Percentiles rank a stretch among this genome's conserved stretches.
These are phyloP conservation scores for Pleurotus ostreatus DNA, from an alignment of 768 basidiomycete species.

Conservation along the genomic window DNA sequence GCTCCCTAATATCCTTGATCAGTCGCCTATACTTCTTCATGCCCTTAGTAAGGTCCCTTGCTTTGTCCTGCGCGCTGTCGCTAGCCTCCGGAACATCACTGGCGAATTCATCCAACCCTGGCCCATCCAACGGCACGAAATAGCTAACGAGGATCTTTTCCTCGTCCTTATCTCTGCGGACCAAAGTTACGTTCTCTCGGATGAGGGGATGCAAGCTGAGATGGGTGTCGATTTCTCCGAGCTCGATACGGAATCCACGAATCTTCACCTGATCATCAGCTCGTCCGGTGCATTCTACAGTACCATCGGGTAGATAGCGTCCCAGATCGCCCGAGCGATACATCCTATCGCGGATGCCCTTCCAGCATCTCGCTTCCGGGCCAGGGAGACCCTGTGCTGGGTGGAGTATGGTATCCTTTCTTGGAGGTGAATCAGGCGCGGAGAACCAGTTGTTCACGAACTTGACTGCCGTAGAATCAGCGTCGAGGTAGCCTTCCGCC, in stretches of 20 bases:
- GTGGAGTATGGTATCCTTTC: conserved; percentile 71
- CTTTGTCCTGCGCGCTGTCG: conserved; percentile 27
- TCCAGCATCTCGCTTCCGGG: conserved; percentile 82
- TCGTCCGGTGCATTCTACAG: conserved; percentile 94
- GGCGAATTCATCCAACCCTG: conserved; percentile 61
- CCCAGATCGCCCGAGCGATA: conserved; percentile 97
- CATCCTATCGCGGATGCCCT: conserved; percentile 95
- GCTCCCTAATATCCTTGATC: conserved; percentile 91
- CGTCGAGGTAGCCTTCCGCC: conserved; percentile 91
- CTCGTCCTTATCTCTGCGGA: conserved; percentile 96
- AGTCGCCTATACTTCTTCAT: conserved; percentile 80
- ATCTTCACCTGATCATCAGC: conserved; percentile 99
- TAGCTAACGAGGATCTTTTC: conserved; percentile 98
- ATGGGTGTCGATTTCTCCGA: conserved; percentile 97
- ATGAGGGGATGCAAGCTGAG: conserved; percentile 90
- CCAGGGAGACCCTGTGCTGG: conserved; percentile 54
- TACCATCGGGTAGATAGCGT: conserved; percentile 86
- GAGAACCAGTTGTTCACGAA: conserved; percentile 96
- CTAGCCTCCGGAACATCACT: conserved; percentile 60
- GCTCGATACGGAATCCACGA: conserved; percentile 96
- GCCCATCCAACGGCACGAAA: conserved; percentile 83
- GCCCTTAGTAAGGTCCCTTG: conserved; percentile 63
- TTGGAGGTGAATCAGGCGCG: conserved; percentile 28
- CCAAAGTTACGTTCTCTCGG: conserved; percentile 97
- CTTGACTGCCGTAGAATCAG: conserved; percentile 80